Conservation (phyloP, 805 yeast genomes). For the Wickerhamiella alocasiicola region DNA sequence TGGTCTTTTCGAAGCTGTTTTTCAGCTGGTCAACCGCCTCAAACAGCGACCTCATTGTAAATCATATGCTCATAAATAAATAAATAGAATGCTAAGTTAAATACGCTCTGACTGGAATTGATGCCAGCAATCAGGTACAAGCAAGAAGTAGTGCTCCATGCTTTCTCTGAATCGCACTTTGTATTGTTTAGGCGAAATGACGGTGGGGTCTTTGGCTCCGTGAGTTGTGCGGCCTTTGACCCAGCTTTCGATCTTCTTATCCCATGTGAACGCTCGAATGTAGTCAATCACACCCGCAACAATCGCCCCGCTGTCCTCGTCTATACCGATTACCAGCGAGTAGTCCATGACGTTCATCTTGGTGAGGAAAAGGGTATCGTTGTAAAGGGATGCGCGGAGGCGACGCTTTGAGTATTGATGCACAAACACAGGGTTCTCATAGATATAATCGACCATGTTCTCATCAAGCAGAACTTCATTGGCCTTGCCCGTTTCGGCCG, state of each 20-base stretch:
- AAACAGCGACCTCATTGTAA: no score
- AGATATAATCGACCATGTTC: slow-evolving; percentile 95
- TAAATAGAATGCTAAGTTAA: no score
- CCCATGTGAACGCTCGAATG: slow-evolving; percentile 96
- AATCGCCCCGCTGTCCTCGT: slow-evolving; percentile 43
- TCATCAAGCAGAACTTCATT: slow-evolving; percentile 92
- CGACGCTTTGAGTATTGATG: slow-evolving; percentile 81
- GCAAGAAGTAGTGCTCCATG: slow-evolving; percentile 86
- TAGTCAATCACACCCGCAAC: slow-evolving; percentile 93
- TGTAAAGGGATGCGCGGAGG: slow-evolving; percentile 80
- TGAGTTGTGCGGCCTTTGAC: slow-evolving; percentile 87
- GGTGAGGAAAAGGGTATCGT: slow-evolving; percentile 84
- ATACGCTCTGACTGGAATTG: no score
- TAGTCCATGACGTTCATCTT: slow-evolving; percentile 99
- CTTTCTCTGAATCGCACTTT: slow-evolving; percentile 91
- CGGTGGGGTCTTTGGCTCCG: slow-evolving; percentile 88
- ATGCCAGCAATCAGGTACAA: slow-evolving; percentile 66
- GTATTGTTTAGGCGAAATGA: slow-evolving; percentile 92
- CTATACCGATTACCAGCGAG: slow-evolving; percentile 87
- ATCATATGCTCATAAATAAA: no score
- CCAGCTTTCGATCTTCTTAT: slow-evolving; percentile 95
- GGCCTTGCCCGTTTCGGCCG: slow-evolving; percentile 87
- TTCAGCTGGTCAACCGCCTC: no score
- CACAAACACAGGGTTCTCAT: slow-evolving; percentile 90
- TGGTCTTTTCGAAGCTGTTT: no score